phyloP scores from a whole-genome alignment of 2,329 filamentous ascomycete genomes.

The Lizonia empirigonia region DNA sequence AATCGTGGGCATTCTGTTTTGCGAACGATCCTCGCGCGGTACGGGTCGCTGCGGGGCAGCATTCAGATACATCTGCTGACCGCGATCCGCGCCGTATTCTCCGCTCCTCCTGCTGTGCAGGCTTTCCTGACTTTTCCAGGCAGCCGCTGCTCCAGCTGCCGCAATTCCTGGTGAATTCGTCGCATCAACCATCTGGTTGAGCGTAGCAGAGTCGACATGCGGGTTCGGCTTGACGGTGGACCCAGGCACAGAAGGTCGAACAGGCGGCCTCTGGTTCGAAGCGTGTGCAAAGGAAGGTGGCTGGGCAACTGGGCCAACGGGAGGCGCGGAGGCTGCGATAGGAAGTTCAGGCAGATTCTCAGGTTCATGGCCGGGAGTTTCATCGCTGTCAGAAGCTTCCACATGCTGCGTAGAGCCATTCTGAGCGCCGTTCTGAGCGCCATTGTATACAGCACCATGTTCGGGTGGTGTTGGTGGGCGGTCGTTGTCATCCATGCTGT shows the following conservation, averaged over 20 bases:
- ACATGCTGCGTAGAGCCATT: constrained; percentile 30
- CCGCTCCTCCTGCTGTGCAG: constrained; percentile 40
- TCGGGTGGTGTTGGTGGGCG: constrained; percentile 50
- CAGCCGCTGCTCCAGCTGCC: constrained; percentile 48
- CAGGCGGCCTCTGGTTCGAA: constrained; percentile 71
- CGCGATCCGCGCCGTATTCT: constrained; percentile 35
- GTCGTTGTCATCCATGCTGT: constrained; percentile 36
- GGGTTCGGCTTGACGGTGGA: constrained; percentile 77
- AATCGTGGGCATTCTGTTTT: constrained; percentile 52
- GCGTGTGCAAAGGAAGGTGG: constrained; percentile 82
- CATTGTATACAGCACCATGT: constrained; percentile 39
- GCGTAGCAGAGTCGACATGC: constrained; percentile 79
- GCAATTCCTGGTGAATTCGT: constrained; percentile 58
- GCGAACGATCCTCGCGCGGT: constrained; percentile 58
- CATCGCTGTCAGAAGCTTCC: constrained; percentile 41
- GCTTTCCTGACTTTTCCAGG: constrained; percentile 47
- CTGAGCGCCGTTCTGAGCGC: constrained; percentile 12
- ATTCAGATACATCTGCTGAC: constrained; percentile 40
- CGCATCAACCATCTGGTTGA: constrained; percentile 78
- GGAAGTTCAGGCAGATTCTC: constrained; percentile 41
- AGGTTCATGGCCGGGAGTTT: constrained; percentile 36
- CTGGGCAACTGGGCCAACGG: constrained; percentile 75
- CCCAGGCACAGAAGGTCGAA: constrained; percentile 73
- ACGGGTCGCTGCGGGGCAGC: constrained; percentile 58
- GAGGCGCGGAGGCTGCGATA: constrained; percentile 45